phyloP scores from a whole-genome alignment of 2,329 filamentous ascomycete genomes.

The Aspergillus candidus region DNA sequence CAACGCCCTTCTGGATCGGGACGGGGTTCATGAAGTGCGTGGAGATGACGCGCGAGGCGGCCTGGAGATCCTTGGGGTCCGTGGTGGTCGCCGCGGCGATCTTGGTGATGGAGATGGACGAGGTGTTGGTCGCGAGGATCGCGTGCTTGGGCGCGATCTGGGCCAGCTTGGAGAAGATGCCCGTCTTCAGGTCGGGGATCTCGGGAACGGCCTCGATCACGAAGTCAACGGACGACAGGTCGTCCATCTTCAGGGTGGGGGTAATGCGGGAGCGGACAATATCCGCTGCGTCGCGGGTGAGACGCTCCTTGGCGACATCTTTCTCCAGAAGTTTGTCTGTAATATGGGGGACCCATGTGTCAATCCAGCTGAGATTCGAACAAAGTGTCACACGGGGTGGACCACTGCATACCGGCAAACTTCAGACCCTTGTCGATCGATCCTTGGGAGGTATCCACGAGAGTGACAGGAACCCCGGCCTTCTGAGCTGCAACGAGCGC shows the following conservation, averaged over 20 bases:
- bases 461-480: conserved; percentile 73
- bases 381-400: neutral
- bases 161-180: conserved; percentile 79
- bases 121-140: conserved; percentile 94
- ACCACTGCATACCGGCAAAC: conserved; percentile 63
- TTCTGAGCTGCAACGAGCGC: conserved; percentile 85
- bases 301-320: conserved; percentile 79
- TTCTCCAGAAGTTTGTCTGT: conserved; percentile 90
- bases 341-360: neutral
- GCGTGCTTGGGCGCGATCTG: conserved; percentile 75
- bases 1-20: conserved; percentile 91
- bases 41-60: conserved; percentile 80
- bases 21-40: conserved; percentile 99
- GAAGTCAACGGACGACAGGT: conserved; percentile 81
- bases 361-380: neutral
- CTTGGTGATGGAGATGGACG: conserved; percentile 94
- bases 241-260: conserved; percentile 66
- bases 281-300: conserved; percentile 76
- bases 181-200: conserved; percentile 77
- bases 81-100: conserved; percentile 81
- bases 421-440: conserved; percentile 83
- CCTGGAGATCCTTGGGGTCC: conserved; percentile 72
- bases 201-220: conserved; percentile 97
- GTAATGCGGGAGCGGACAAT: conserved; percentile 63
- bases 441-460: conserved; percentile 78